Evolutionary conservation across 176 grass and related monocot genomes (phyloP).

Genomic region (Raddia distichophylla): DNA sequence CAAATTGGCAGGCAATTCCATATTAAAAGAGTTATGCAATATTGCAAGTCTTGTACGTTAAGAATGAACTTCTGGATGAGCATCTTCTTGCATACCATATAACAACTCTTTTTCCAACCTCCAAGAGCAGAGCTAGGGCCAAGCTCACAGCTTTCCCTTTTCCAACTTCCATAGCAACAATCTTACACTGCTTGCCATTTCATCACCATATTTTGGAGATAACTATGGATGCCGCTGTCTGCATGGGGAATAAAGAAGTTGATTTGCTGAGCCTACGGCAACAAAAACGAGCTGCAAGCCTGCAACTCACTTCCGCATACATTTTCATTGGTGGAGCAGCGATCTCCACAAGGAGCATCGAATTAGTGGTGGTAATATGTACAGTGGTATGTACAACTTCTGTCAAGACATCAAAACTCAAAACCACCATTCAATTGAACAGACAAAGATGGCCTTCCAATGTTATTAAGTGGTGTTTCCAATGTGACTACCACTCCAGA

Average conservation of each 20-base stretch:
- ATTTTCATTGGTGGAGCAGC: constrained; percentile 33
- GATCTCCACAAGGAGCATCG: constrained; percentile 16
- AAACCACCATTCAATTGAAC: constrained; percentile 93
- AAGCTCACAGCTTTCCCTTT: not conserved
- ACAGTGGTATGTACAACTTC: constrained; percentile 67
- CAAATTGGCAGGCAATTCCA: not conserved
- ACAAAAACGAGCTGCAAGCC: constrained; percentile 46
- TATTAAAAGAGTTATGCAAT: not conserved
- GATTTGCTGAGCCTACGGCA: constrained; percentile 36
- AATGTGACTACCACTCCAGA: constrained; percentile 80
- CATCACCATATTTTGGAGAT: constrained; percentile 3
- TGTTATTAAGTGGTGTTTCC: constrained; percentile 80
- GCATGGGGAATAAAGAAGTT: not conserved
- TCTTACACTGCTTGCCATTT: constrained; percentile 26
- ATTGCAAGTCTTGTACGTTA: constrained; percentile 26
- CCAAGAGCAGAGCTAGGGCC: not conserved
- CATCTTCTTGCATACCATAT: constrained; percentile 7
- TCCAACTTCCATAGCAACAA: constrained; percentile 27
- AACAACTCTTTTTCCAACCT: not conserved
- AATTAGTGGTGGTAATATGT: constrained; percentile 54
- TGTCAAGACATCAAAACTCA: constrained; percentile 58
- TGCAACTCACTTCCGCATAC: constrained; percentile 41
- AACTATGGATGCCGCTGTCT: not conserved
- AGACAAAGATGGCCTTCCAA: constrained; percentile 75
- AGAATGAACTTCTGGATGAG: constrained; percentile 15